Evolutionary conservation across 2,329 filamentous ascomycete species (phyloP).

Genomic region (Zelopaecilomyces penicillatus): DNA sequence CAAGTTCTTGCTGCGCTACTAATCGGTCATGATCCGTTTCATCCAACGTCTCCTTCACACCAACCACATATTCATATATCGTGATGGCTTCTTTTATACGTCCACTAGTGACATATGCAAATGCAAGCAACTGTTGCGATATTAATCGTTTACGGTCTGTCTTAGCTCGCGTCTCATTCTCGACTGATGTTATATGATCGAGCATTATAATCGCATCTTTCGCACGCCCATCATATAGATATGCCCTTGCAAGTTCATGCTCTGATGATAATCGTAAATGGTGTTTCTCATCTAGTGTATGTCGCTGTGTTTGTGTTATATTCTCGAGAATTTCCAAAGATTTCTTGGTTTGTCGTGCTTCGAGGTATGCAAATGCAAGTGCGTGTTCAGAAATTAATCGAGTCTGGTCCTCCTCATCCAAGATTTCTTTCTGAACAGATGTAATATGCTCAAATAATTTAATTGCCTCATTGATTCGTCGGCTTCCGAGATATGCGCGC

Average conservation of each 20-base stretch:
- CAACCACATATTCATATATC: constrained; percentile 16
- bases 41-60: constrained; percentile 1
- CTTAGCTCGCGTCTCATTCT: background rate
- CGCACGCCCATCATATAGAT: background rate
- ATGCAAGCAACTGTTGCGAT: background rate
- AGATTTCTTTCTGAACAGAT: background rate
- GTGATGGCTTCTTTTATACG: constrained; percentile 12
- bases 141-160: background rate
- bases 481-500: background rate
- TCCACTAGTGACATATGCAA: background rate
- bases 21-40: constrained; percentile 6
- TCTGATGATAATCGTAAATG: background rate
- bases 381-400: constrained; percentile 1
- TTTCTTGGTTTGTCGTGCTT: background rate
- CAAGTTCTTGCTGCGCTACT: constrained; percentile 3
- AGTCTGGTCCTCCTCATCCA: background rate
- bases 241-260: background rate
- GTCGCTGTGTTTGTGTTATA: background rate
- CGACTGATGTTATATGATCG: constrained; percentile 1
- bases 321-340: constrained; percentile 1
- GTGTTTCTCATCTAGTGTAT: background rate
- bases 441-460: constrained; percentile 1
- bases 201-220: background rate
- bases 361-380: constrained; percentile 3
- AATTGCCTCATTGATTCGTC: background rate